Conservation (phyloP, 1,284 basidiomycete species). For the Microbotryomycetes sp. region DNA sequence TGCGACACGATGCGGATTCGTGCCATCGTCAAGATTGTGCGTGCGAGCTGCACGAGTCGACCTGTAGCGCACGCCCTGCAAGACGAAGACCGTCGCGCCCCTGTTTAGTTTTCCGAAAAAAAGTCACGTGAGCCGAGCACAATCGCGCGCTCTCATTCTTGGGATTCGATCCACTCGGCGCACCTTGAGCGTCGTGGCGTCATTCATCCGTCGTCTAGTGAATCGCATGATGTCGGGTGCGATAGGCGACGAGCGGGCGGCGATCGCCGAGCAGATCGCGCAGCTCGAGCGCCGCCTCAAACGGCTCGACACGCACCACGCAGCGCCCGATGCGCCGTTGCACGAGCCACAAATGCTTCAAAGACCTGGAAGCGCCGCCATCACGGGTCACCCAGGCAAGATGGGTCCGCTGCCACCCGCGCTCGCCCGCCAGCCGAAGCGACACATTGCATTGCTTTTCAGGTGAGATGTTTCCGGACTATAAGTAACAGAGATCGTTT, state of each 20-base stretch:
- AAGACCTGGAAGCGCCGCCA: not conserved
- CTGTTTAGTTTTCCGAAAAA: too few species aligned
- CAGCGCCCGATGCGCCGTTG: not conserved
- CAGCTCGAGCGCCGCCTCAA: constrained; percentile 13
- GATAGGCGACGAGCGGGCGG: not conserved
- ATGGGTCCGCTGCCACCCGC: constrained; percentile 21
- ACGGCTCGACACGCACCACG: constrained; percentile 5
- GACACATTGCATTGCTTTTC: constrained; percentile 29
- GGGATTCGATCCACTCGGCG: too few species aligned
- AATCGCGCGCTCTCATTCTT: too few species aligned
- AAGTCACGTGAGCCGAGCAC: not conserved
- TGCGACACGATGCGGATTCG: not conserved
- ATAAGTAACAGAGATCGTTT: too few species aligned
- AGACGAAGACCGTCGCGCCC: not conserved
- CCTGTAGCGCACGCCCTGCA: not conserved
- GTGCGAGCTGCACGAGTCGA: too few species aligned
- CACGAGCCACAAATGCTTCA: not conserved
- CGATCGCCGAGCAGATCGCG: constrained; percentile 15
- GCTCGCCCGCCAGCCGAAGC: constrained; percentile 25
- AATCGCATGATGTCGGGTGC: not conserved
- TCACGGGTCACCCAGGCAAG: not conserved
- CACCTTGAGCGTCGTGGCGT: too few species aligned
- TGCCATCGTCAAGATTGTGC: too few species aligned
- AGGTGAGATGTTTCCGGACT: constrained; percentile 16
- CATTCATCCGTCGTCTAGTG: too few species aligned